phyloP scores from a whole-genome alignment of 2,329 filamentous ascomycete species.

The Cercospora beticola region DNA sequence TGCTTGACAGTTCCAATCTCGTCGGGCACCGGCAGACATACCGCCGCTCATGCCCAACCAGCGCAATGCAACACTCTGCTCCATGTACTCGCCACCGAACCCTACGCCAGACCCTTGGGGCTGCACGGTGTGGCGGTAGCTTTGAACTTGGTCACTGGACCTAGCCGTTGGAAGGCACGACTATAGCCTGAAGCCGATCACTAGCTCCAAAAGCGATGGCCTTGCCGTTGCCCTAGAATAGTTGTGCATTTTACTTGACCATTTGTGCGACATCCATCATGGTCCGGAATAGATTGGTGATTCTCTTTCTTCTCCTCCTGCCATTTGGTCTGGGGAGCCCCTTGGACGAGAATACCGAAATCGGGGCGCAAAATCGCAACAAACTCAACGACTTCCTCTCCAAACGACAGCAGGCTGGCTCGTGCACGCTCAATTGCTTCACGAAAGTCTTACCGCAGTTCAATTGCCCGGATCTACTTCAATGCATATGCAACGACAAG shows the following conservation, averaged over 20 bases:
- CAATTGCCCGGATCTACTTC: slow-evolving; percentile 8
- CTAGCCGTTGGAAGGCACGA: neutral
- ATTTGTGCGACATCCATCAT: neutral
- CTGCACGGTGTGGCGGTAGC: neutral
- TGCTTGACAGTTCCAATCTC: neutral
- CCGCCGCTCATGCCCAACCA: neutral
- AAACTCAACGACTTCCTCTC: neutral
- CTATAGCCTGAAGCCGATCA: neutral
- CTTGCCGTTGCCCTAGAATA: neutral
- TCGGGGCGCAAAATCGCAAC: neutral
- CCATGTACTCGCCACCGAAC: neutral
- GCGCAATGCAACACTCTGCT: neutral
- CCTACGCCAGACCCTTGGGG: neutral
- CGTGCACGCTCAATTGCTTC: slow-evolving; percentile 9
- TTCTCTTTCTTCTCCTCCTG: neutral
- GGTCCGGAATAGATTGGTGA: neutral
- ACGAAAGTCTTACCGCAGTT: slow-evolving; percentile 5
- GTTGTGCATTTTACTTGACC: neutral
- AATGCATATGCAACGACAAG: slow-evolving; percentile 11
- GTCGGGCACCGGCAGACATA: neutral
- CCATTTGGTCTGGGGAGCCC: neutral
- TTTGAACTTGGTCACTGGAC: neutral
- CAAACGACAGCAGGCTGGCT: neutral
- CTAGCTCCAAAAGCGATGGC: neutral
- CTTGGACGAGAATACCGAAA: neutral